Evolutionary conservation across 106 monocot genomes (phyloP).

Genomic region (Platanthera guangdongensis): DNA sequence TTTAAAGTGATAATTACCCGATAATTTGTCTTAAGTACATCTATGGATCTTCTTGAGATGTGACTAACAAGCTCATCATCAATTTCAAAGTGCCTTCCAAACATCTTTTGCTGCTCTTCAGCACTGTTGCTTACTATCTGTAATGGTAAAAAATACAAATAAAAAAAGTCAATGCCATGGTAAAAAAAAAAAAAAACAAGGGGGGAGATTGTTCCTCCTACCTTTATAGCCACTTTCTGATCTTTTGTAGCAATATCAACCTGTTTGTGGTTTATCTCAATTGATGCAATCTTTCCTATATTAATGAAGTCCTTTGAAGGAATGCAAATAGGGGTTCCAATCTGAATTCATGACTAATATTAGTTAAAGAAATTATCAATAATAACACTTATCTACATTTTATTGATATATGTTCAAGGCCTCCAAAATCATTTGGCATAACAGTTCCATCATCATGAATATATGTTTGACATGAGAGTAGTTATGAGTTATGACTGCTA

Average conservation of each 20-base stretch:
- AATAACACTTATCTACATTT: neutral
- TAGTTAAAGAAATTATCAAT: neutral
- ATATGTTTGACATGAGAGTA: no score
- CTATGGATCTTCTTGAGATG: conserved; percentile 86
- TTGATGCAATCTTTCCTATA: conserved; percentile 78
- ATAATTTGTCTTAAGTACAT: conserved; percentile 75
- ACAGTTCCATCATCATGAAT: no score
- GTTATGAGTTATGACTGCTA: no score
- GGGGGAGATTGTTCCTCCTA: neutral
- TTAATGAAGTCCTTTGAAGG: conserved; percentile 76
- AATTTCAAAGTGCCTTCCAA: conserved; percentile 79
- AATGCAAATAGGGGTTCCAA: conserved; percentile 87
- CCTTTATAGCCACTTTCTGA: conserved; percentile 92
- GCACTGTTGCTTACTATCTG: conserved; percentile 62
- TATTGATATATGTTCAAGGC: neutral
- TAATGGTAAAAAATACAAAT: neutral
- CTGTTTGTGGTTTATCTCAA: conserved; percentile 90
- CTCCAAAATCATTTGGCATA: no score
- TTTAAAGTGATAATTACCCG: conserved; percentile 39
- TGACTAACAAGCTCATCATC: conserved; percentile 94
- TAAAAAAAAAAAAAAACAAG: neutral
- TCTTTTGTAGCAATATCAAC: conserved; percentile 88
- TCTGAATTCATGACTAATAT: conserved; percentile 24
- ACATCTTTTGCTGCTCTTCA: conserved; percentile 79
- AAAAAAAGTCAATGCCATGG: neutral